phyloP scores from a whole-genome alignment of 1,284 basidiomycete genomes.

The Boletus semigastroideus region DNA sequence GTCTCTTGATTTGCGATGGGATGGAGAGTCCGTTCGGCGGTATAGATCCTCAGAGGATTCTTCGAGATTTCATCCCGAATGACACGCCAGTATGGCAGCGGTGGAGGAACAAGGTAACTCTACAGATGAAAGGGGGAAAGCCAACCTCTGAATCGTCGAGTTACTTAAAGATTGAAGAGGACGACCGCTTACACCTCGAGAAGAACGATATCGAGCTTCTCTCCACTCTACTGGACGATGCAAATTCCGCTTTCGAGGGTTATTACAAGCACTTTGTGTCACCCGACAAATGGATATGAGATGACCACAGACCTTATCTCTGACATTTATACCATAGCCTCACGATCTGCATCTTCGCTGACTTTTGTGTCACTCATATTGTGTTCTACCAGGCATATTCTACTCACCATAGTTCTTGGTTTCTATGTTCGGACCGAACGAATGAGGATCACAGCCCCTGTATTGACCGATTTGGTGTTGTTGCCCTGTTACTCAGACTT shows the following conservation, averaged over 20 bases:
- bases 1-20: slow-evolving; percentile 27
- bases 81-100: slow-evolving; percentile 30
- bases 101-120: slow-evolving; percentile 28
- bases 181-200: slow-evolving; percentile 12
- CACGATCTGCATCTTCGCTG: no score
- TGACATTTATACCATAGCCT: no score
- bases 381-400: no score
- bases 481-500: no score
- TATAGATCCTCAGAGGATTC: slow-evolving; percentile 17
- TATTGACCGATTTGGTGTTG: no score
- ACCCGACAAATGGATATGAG: not conserved
- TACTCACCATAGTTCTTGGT: no score
- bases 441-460: no score
- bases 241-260: slow-evolving; percentile 23
- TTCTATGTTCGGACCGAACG: no score
- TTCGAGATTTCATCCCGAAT: slow-evolving; percentile 28
- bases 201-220: slow-evolving; percentile 19
- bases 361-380: no score
- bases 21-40: slow-evolving; percentile 13
- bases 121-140: slow-evolving; percentile 18
- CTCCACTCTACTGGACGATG: slow-evolving; percentile 19
- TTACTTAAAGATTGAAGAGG: slow-evolving; percentile 8
- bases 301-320: not conserved
- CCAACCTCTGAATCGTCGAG: not conserved
- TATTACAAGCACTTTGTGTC: slow-evolving; percentile 18